A percentile compares a stretch with the other conserved stretches of the same genome.
Evolutionary conservation across 805 yeast genomes (phyloP).

Genomic region (Nakazawaea laoshanensis): DNA sequence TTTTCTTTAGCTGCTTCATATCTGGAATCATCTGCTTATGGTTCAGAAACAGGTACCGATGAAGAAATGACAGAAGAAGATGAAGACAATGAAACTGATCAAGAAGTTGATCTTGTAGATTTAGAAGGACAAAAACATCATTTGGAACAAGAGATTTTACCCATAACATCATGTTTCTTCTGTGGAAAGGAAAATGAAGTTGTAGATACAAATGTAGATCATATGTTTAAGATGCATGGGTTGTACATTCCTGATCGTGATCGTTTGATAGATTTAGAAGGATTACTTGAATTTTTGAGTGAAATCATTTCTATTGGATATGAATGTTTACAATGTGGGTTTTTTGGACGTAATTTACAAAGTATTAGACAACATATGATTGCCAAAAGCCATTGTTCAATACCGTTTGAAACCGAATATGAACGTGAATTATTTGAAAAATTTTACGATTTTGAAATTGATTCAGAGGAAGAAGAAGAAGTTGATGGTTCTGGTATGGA

Average conservation of each 20-base stretch:
- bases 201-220: constrained; percentile 23
- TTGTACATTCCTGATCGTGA: constrained; percentile 36
- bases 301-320: constrained; percentile 29
- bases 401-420: constrained; percentile 36
- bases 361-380: constrained; percentile 34
- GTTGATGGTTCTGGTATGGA: constrained; percentile 53
- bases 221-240: constrained; percentile 37
- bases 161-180: constrained; percentile 38
- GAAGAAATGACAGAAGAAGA: constrained; percentile 5
- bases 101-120: constrained; percentile 18
- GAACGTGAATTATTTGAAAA: constrained; percentile 26
- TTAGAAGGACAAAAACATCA: too few relatives aligned
- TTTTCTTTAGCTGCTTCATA: constrained; percentile 43
- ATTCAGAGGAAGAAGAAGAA: constrained; percentile 15
- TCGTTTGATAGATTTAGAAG: constrained; percentile 26
- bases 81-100: constrained; percentile 10
- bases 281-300: constrained; percentile 26
- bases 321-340: constrained; percentile 37
- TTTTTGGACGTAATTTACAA: constrained; percentile 30
- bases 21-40: constrained; percentile 13
- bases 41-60: constrained; percentile 16
- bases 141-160: constrained; percentile 23
- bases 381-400: constrained; percentile 34
- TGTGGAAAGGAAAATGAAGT: constrained; percentile 33
- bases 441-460: constrained; percentile 27